Base-by-base conservation (phyloP, 441 rosid genomes). In the Pelargonium citronellum region DNA sequence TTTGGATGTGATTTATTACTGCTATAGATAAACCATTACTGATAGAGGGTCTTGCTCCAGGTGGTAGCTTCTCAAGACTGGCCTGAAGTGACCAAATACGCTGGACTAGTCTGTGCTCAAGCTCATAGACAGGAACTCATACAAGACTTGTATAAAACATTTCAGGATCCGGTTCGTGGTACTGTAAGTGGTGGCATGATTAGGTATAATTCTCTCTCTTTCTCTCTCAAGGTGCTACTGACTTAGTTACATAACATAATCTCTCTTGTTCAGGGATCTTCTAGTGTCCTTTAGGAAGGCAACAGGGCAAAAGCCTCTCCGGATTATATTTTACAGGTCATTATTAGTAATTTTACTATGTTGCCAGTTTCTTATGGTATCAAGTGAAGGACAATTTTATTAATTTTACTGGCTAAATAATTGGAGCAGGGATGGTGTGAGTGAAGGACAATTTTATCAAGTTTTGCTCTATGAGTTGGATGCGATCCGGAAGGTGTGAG, bases 31-130 rank as follows among this genome's bases (percentile, higher is more conserved):
- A 24, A 27, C 30, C 61, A 60, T 58, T 77, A 55, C 66, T 77
- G 67, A 79, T 68, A 24, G 20, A 37, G 55, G 65, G 61, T 77
- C 69, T 22, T 41, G 49, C 55, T 79, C 67, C 78, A 94, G 99
- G 99, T 94, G 49, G 99, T 94, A 69, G 99, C 99, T 71, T 94
- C 99, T 53, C 99, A 94, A 76, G 99, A 94, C 77, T 94, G 99
- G 99, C 99, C 99, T 55, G 99, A 94, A 84, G 99, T 94, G 65
- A 94, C 99, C 17, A 94, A 91, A 73, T 94, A 94, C 65, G 99
- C 97, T 0, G 99, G 99, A 73, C 77, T 94, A 39, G 99, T 94
- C 66, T 94, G 99, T 81, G 97, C 99, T 76, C 99, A 94, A 84
- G 96, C 99, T 85, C 96, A 91, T 72, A 79, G 99, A 57, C 96